phyloP scores from a whole-genome alignment of 1,284 basidiomycete genomes.

The Cystobasidium slooffiae region DNA sequence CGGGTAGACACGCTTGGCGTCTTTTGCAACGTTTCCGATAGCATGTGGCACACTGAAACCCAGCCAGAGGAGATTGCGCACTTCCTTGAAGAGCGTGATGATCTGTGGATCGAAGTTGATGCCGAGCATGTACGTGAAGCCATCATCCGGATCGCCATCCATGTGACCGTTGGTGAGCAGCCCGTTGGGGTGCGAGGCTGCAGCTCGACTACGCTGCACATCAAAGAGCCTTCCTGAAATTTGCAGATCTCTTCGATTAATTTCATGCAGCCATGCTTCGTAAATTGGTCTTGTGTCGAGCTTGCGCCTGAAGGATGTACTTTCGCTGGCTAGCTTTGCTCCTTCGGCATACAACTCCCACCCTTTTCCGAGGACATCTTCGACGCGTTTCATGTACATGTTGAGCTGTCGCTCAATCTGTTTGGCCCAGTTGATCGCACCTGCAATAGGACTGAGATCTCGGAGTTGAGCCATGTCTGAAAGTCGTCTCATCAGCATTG shows the following conservation, averaged over 20 bases:
- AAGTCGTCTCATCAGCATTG: background rate
- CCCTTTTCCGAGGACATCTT: slow-evolving; percentile 95
- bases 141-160: slow-evolving; percentile 66
- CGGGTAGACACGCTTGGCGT: slow-evolving; percentile 96
- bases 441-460: slow-evolving; percentile 93
- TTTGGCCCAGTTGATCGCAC: slow-evolving; percentile 96
- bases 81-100: slow-evolving; percentile 97
- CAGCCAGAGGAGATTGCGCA: slow-evolving; percentile 92
- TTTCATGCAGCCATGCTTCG: slow-evolving; percentile 95
- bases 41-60: slow-evolving; percentile 93
- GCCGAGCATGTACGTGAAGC: slow-evolving; percentile 61
- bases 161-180: slow-evolving; percentile 36
- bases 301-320: slow-evolving; percentile 89
- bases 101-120: slow-evolving; percentile 98
- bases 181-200: background rate
- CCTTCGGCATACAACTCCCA: slow-evolving; percentile 99
- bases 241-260: slow-evolving; percentile 86
- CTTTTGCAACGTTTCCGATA: slow-evolving; percentile 94
- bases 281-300: slow-evolving; percentile 91
- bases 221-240: slow-evolving; percentile 96
- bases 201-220: slow-evolving; percentile 63
- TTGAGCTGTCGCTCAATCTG: slow-evolving; percentile 96
- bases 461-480: slow-evolving; percentile 94
- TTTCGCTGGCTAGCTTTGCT: slow-evolving; percentile 91
- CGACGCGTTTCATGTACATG: slow-evolving; percentile 99